Percentiles rank a stretch among this genome's conserved stretches.
These are phyloP conservation scores for Ganoderma boninense DNA, from an alignment of 1,284 basidiomycete species.

Conservation along the genomic window DNA sequence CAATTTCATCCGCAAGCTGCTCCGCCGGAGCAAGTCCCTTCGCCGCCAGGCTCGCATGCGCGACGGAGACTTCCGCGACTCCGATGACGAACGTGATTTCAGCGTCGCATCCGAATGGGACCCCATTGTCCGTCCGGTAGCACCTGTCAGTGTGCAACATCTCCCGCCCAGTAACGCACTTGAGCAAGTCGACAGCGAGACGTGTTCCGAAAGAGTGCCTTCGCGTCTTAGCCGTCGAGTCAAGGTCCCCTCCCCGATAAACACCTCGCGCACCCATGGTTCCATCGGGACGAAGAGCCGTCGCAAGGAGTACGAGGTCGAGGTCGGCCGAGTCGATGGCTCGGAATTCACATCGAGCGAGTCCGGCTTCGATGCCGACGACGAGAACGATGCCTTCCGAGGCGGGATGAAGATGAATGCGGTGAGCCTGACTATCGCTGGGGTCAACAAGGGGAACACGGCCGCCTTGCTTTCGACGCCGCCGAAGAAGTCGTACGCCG, in stretches of 20 bases:
- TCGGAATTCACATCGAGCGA: constrained; percentile 12
- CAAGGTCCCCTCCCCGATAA: constrained; percentile 22
- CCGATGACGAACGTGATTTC: constrained; percentile 16
- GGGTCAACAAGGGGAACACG: not conserved
- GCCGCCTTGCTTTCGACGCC: not conserved
- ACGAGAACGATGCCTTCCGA: constrained; percentile 15
- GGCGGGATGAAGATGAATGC: not conserved
- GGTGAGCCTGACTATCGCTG: not conserved
- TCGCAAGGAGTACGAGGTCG: constrained; percentile 21
- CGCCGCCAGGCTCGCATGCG: constrained; percentile 23
- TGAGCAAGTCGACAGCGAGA: not conserved
- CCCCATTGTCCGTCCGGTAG: not conserved
- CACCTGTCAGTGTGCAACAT: not conserved
- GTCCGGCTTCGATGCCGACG: constrained; percentile 27
- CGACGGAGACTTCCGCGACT: constrained; percentile 23
- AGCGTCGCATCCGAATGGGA: constrained; percentile 5
- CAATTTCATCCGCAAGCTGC: constrained; percentile 15
- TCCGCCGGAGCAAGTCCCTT: constrained; percentile 14
- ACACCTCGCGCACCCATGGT: constrained; percentile 9
- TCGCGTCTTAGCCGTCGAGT: constrained; percentile 29
- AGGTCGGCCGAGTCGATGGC: constrained; percentile 18
- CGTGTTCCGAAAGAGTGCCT: not conserved
- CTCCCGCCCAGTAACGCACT: not conserved
- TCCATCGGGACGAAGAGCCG: constrained; percentile 17
- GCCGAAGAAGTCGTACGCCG: constrained; percentile 17